Base-by-base conservation (phyloP, 352 stramenopile species). In the Phytophthora podocarpi region DNA sequence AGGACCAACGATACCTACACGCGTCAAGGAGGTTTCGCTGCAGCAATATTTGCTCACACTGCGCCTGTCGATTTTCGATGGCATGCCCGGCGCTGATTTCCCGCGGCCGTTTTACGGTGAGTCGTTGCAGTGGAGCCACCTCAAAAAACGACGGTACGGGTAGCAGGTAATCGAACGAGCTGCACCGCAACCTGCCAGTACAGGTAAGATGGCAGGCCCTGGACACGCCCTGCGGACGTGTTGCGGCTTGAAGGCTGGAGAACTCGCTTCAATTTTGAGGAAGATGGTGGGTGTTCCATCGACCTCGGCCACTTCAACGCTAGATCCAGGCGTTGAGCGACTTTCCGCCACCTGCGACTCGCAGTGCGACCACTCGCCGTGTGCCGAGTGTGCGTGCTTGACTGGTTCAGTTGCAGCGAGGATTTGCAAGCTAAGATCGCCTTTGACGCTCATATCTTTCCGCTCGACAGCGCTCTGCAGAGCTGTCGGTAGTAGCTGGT, bases 51-150 rank as follows among this genome's bases (percentile, higher is more conserved):
- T 64, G 34, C 36, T 24, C 18, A 3, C 16, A 9, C 23, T 24
- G 36, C 42, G 63, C 49, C 63, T 72, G 63, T 72, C 56, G 57
- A 60, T 32, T 67, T 51, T 66, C 21, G 39, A 11, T 35, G 27
- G 43, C 43, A 8, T 39, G 46, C 36, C 31, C 30, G 13, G 55
- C 23, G 42, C 34, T 63, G 43, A 56, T 56, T 40, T 26, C 18
- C 13, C 13, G 27, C 27, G 26, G n/a, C 32, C 32, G 43, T 48
- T 69, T 54, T 50, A 47, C 51, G 51, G 59, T 67, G 51, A 57
- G 34, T 42, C 48, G 47, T 49, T 40, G 56, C 36, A 18, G 10
- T 34, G 18, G 24, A 21, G 27, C 15, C 18, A 42, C 20, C 15
- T 16, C 18, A 13, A 12, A 13, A 34, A 45, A 43, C 34, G n/a